Conservation (phyloP, 2,329 filamentous ascomycete species). For the Fusarium sp. region DNA sequence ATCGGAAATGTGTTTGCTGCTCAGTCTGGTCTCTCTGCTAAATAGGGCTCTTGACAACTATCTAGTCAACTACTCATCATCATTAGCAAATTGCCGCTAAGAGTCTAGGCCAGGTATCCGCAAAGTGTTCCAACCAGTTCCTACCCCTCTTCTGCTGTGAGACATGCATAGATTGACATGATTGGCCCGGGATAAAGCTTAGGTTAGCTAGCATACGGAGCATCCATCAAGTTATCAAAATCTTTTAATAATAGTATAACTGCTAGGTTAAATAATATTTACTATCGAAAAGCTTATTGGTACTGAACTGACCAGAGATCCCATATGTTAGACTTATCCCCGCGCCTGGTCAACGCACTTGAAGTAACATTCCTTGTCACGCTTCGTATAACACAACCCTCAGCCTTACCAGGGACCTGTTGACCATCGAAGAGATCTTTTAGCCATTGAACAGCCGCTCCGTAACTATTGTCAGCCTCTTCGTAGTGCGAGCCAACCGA, state of each 20-base stretch:
- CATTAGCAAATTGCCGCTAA: too few species aligned
- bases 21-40: too few species aligned
- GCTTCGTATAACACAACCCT: conserved; percentile 36
- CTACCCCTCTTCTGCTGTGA: not conserved
- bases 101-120: not conserved
- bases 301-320: conserved; percentile 21
- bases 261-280: too few species aligned
- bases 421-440: not conserved
- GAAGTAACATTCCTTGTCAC: conserved; percentile 28
- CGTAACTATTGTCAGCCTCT: conserved; percentile 7
- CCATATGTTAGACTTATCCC: conserved; percentile 8
- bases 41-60: too few species aligned
- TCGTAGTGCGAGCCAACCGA: conserved; percentile 21
- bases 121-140: not conserved
- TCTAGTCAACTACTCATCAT: not conserved
- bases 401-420: not conserved
- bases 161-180: not conserved
- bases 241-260: too few species aligned
- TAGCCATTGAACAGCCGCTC: conserved; percentile 27
- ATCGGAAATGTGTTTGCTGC: not conserved
- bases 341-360: conserved; percentile 5
- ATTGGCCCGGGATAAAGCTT: not conserved
- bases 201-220: too few species aligned
- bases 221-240: too few species aligned
- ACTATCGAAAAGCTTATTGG: too few species aligned